Base-by-base conservation (phyloP, 345 rosid genomes). In the Cardamine resedifolia region DNA sequence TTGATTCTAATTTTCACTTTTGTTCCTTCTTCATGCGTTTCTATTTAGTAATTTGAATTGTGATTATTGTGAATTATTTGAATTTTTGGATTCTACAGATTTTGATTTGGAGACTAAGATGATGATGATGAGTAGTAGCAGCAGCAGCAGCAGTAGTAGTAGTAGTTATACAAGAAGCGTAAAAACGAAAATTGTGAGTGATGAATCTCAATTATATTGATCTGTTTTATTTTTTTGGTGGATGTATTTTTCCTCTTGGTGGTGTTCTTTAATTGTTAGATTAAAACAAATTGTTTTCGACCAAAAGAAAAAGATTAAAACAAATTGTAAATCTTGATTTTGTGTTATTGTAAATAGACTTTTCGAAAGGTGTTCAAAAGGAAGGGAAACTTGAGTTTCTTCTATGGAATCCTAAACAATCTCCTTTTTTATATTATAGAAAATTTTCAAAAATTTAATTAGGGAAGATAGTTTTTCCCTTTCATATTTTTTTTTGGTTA, bases 91-190 rank as follows among this genome's bases (percentile, higher is more conserved):
- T 21, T 75, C 16, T 31, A 4, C 41, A 75, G 64, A 28, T 50
- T 51, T 67, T 66, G 58, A 67, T 38, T 19, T 3, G 1, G 71
- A 55, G 59, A 73, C 51, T 19, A 64, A 26, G 50, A 73, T 49
- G 66, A 62, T 55, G 47, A 5, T 58, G 70, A 67, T 49, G 38
- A 74, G 26, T 6, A 57, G 55, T 2, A 53, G 73, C 4, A 59
- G 48, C 36, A 58, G 36, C 8, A 47, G 44, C 1, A 33, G 27
- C 0, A 45, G 14, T 0, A 6, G 45, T 24, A 57, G 68, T 63
- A n/a, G 63, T 53, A 47, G 27, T 43, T 30, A 56, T 53, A 61
- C 33, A 1, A 63, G 45, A 48, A 0, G 26, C 33, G 18, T 1
- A 43, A 72, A 23, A 33, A 16, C 52, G 1, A 67, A 11, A 18